Conservation (phyloP, 208 protist genomes). For the Leishmania braziliensis region DNA sequence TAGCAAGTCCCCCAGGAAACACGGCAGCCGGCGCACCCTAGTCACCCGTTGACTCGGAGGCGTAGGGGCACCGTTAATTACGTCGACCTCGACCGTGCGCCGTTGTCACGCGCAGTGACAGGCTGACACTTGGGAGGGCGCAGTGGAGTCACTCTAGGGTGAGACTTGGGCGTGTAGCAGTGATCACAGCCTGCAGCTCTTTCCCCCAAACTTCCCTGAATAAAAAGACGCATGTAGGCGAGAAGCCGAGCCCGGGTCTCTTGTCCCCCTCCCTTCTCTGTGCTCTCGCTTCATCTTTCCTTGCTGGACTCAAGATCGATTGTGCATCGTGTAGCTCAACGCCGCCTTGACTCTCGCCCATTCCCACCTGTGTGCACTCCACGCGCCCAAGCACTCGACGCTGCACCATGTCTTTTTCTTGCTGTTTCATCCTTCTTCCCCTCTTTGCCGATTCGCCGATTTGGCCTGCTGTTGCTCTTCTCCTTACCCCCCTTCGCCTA, state of each 20-base stretch:
- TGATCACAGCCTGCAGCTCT: not conserved
- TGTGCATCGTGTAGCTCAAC: not conserved
- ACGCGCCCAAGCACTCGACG: not conserved
- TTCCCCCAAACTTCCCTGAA: not conserved
- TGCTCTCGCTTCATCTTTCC: not conserved
- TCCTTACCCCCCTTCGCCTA: not conserved
- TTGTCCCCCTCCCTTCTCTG: not conserved
- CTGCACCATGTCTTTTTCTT: not conserved
- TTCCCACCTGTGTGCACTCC: not conserved
- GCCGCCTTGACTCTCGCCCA: not conserved
- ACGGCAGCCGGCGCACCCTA: not conserved
- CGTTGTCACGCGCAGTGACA: not conserved
- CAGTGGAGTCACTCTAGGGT: not conserved
- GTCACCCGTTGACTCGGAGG: not conserved
- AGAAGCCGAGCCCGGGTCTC: not conserved
- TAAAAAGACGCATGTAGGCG: not conserved
- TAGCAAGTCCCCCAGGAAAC: not conserved
- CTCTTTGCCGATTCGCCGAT: not conserved
- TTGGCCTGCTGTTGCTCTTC: not conserved
- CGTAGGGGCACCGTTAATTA: not conserved
- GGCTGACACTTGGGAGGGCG: not conserved
- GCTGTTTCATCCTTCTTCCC: not conserved
- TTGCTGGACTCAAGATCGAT: not conserved
- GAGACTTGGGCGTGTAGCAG: not conserved
- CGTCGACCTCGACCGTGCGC: not conserved